A percentile compares a stretch with the other conserved stretches of the same genome.
Conservation (phyloP, 1,139 yeast genomes). For the Kodamaea anthophila region DNA sequence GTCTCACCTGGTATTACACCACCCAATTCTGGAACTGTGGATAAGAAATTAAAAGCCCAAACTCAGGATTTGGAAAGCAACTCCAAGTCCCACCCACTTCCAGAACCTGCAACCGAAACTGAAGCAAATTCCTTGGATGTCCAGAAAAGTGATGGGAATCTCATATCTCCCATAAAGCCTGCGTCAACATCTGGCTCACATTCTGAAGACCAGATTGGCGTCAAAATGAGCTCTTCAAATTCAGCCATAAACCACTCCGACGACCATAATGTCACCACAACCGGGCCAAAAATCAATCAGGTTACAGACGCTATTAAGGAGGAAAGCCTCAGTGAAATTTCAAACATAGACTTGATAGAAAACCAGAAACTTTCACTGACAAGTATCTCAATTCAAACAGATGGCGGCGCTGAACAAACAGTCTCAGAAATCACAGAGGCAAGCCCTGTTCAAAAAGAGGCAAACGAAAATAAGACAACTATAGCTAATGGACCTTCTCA, state of each 20-base stretch:
- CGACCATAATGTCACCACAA: too few species aligned
- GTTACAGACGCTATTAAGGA: too few species aligned
- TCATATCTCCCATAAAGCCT: slow-evolving; percentile 1
- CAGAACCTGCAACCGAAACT: slow-evolving; percentile 1
- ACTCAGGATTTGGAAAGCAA: too few species aligned
- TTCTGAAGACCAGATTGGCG: too few species aligned
- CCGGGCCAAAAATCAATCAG: too few species aligned
- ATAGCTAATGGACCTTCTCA: background rate
- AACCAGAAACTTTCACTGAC: too few species aligned
- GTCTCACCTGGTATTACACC: background rate
- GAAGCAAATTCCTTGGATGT: slow-evolving; percentile 2
- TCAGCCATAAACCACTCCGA: too few species aligned
- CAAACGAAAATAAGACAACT: background rate
- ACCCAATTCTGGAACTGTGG: background rate
- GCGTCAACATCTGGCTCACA: background rate
- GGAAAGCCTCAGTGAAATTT: background rate
- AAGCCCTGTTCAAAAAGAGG: background rate
- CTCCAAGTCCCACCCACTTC: background rate
- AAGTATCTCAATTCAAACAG: too few species aligned
- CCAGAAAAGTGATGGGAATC: slow-evolving; percentile 1
- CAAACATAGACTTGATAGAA: slow-evolving; percentile 3
- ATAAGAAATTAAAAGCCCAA: slow-evolving; percentile 2
- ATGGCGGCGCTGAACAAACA: too few species aligned
- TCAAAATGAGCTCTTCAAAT: too few species aligned
- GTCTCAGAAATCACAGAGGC: too few species aligned